phyloP scores from a whole-genome alignment of 495 filamentous ascomycete species.

The Talaromyces ruber region DNA sequence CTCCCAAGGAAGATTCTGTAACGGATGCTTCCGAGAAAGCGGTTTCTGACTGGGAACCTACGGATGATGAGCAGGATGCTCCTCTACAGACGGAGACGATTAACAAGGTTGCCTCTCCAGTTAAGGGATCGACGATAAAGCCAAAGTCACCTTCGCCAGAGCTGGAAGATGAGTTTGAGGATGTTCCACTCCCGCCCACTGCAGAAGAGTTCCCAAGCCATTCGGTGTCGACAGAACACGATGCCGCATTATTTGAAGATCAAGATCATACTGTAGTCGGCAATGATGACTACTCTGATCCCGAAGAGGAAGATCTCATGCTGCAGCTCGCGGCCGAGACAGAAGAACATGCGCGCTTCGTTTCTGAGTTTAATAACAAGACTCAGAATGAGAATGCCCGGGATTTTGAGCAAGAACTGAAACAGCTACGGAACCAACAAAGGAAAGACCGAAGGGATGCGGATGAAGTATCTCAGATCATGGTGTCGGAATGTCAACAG shows the following conservation, averaged over 20 bases:
- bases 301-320: conserved; percentile 85
- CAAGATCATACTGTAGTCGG: conserved; percentile 1
- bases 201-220: neutral
- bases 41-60: conserved; percentile 9
- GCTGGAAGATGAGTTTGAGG: conserved; percentile 8
- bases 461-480: conserved; percentile 88
- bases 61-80: conserved; percentile 6
- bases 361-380: conserved; percentile 69
- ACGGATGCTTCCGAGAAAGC: conserved; percentile 12
- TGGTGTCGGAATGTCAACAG: conserved; percentile 92
- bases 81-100: conserved; percentile 2
- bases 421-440: conserved; percentile 80
- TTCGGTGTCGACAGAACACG: conserved; percentile 12
- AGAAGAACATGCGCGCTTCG: conserved; percentile 88
- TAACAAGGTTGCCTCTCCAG: neutral
- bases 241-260: conserved; percentile 22
- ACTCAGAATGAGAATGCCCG: conserved; percentile 49
- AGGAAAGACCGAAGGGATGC: conserved; percentile 93
- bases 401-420: conserved; percentile 80
- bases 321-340: conserved; percentile 77
- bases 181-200: neutral
- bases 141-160: conserved; percentile 40
- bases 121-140: conserved; percentile 4
- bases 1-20: conserved; percentile 10
- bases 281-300: conserved; percentile 61